Percentiles rank a stretch among this genome's conserved stretches.
These are phyloP conservation scores for Russula vinacea DNA, from an alignment of 768 basidiomycete species.

Conservation along the genomic window DNA sequence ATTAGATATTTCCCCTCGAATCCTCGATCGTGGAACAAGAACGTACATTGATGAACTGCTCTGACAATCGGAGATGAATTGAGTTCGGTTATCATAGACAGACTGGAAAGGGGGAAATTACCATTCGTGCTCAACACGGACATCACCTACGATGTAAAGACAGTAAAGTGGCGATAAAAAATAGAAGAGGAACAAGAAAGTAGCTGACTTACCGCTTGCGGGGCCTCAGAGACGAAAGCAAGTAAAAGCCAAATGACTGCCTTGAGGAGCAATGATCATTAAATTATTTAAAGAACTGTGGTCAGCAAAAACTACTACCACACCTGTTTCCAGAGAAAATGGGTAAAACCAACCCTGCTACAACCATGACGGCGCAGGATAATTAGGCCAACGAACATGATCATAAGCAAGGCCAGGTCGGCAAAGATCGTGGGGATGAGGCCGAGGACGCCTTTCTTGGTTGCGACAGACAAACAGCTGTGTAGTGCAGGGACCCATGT, in stretches of 20 bases:
- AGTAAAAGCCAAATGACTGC: constrained; percentile 5
- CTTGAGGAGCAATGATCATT: not conserved
- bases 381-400: not conserved
- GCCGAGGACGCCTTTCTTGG: not conserved
- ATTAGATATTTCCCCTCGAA: too few species aligned
- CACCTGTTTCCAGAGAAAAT: constrained; percentile 5
- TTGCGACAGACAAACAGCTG: not conserved
- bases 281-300: not conserved
- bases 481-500: not conserved
- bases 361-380: not conserved
- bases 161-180: too few species aligned
- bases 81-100: too few species aligned
- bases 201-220: not conserved
- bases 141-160: too few species aligned
- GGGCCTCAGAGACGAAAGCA: not conserved
- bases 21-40: too few species aligned
- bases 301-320: not conserved
- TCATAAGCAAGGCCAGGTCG: not conserved
- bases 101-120: too few species aligned
- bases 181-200: not conserved
- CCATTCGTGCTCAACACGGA: too few species aligned
- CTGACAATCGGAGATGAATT: too few species aligned
- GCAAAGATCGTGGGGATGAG: not conserved
- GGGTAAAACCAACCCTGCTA: not conserved
- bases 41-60: too few species aligned